A percentile compares a stretch with the other conserved stretches of the same genome.
Evolutionary conservation across 768 basidiomycete genomes (phyloP).

Genomic region (Porpolomopsis calyptriformis): DNA sequence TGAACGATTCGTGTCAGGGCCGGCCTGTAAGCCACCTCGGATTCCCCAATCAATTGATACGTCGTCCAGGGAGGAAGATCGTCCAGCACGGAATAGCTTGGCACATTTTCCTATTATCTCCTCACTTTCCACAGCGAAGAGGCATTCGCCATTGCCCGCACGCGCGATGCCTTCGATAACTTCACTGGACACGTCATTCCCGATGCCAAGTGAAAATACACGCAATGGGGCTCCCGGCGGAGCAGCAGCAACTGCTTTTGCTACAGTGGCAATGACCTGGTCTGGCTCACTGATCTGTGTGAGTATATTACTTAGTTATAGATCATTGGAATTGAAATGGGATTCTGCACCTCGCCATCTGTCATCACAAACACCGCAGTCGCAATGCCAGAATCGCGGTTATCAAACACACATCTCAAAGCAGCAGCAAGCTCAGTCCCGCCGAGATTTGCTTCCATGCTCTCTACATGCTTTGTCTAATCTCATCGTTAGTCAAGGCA

Average conservation of each 20-base stretch:
- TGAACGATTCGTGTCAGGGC: constrained; percentile 2
- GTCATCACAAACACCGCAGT: constrained; percentile 49
- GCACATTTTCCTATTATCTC: constrained; percentile 39
- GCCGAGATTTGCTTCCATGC: constrained; percentile 33
- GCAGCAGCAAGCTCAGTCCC: constrained; percentile 44
- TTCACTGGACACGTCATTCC: constrained; percentile 35
- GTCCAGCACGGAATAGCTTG: constrained; percentile 40
- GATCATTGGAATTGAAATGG: not conserved
- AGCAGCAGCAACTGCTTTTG: constrained; percentile 24
- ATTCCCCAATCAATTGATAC: constrained; percentile 43
- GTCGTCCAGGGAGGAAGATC: constrained; percentile 34
- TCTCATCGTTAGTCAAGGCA: not conserved
- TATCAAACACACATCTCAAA: constrained; percentile 27
- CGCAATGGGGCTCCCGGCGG: constrained; percentile 27
- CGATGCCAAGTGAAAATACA: constrained; percentile 52
- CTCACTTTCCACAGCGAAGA: constrained; percentile 37
- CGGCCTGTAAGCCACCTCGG: constrained; percentile 13
- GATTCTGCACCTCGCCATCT: constrained; percentile 38
- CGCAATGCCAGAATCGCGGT: constrained; percentile 25
- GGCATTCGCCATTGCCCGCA: constrained; percentile 39
- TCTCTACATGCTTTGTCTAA: constrained; percentile 30
- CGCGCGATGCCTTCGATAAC: constrained; percentile 45
- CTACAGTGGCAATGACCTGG: constrained; percentile 15
- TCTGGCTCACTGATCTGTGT: constrained; percentile 16
- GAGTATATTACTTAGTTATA: not conserved